Base-by-base conservation (phyloP, 768 basidiomycete genomes). In the Tylopilus sp. region DNA sequence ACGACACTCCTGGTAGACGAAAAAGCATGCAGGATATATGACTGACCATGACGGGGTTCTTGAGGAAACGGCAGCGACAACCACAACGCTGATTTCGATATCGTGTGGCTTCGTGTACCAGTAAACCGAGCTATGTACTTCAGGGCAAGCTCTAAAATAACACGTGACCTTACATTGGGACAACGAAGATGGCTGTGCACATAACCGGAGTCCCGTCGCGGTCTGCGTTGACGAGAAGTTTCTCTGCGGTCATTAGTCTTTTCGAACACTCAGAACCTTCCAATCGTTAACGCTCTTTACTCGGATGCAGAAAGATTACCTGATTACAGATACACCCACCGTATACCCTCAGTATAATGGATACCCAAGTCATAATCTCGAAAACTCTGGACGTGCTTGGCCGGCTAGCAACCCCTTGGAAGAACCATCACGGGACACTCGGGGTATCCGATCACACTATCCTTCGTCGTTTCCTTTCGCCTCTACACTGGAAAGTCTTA, bases 11-110 rank as follows among this genome's bases (percentile, higher is more conserved):
- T 10, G 6, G 21, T 25, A 11, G 48, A 25, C 28, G 7, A 15
- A 20, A 20, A 28, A 43, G 30, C 2, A 42, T n/a, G 48, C 25
- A 25, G 53, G 48, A 57, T 33, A 47, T 48, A 28, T 21, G 22
- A 69, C 68, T 70, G 33, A 69, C 68, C 68, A 69, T 69, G 53
- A 50, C 66, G 58, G 41, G 44, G 53, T 56, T 63, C 60, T 71
- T 69, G 68, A 63, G 51, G 62, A 30, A 42, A 53, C 41, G 52
- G 52, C 48, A 53, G 50, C 63, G 40, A 47, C 52, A 40, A 28
- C 54, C 59, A 54, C 57, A 55, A 50, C 55, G 55, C 61, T 60
- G 64, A 61, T 45, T 53, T 59, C 59, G 59, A 57, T 57, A 44
- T 49, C 38, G 46, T 40, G 52, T 40, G 44, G 25, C 53, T 1